These are phyloP conservation scores for Osmanthus fragrans DNA, from an alignment of 257 asterid species.

Conservation along the genomic window DNA sequence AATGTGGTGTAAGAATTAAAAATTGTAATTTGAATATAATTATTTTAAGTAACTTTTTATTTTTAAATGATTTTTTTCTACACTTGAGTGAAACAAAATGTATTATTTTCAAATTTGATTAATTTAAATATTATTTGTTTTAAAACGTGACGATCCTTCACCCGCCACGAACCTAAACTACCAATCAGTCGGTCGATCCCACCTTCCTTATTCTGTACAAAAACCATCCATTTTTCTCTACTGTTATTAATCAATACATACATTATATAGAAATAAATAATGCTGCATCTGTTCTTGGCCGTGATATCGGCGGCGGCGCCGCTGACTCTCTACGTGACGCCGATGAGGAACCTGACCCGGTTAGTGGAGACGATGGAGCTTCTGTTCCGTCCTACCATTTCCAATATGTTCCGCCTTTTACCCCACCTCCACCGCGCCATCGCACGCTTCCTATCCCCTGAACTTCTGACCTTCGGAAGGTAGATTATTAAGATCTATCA, in stretches of 20 bases:
- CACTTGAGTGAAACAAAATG: no score
- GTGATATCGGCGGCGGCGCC: conserved; percentile 44
- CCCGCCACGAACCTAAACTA: no score
- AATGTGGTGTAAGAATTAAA: no score
- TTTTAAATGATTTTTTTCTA: no score
- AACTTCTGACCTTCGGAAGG: not conserved
- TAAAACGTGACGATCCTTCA: no score
- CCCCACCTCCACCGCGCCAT: conserved; percentile 32
- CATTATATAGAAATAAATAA: conserved; percentile 1
- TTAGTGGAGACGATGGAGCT: conserved; percentile 37
- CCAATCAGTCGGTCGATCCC: no score
- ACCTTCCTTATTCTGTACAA: no score
- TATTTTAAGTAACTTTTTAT: no score
- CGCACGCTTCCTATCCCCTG: not conserved
- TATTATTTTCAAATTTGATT: no score
- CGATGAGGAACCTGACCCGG: conserved; percentile 35
- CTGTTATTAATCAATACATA: not conserved
- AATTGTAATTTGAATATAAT: no score
- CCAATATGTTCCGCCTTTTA: conserved; percentile 13
- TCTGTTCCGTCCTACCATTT: conserved; percentile 26
- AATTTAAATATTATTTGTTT: no score
- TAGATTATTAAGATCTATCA: not conserved
- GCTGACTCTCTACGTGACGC: conserved; percentile 38
- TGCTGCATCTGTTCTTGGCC: conserved; percentile 36
- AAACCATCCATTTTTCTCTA: not conserved